Base-by-base conservation (phyloP, 805 yeast genomes). In the Phaffomyces antillensis region DNA sequence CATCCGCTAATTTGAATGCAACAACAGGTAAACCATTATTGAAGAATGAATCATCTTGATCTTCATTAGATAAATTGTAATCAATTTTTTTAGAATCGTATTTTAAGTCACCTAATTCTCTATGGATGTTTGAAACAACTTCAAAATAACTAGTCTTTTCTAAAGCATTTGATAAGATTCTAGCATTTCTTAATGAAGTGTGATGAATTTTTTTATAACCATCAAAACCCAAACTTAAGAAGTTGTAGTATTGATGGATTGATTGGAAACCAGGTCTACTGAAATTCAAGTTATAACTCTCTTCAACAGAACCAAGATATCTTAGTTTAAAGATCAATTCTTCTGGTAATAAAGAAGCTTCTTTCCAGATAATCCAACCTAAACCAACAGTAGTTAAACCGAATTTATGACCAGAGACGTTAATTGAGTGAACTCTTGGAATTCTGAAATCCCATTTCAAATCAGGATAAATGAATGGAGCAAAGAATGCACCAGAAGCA, bases 211-310 rank as follows among this genome's bases (percentile, higher is more conserved):
- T 69, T 51, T 70, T 62, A 68, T 75, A 89, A n/a, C 97, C 97
- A 31, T 73, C 72, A 48, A 62, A 65, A 8, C 96, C 97, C 32
- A 80, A 68, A 36, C 77, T 70, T 54, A 89, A 66, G 55, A 89
- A 80, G 63, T 85, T 84, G 72, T 68, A 88, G 71, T 89, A 90
- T 66, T 89, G 96, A 59, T 83, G 88, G 50, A 89, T 72, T 30
- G 90, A 90, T 47, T 90, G 95, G 76, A 79, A 86, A 1, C 96
- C 96, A 8, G 97, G 93, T 61, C 96, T 79, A 8, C 95, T 86
- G 65, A 89, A 89, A 68, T 89, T 89, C 62, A 89, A 73, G 34
- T 81, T 86, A 69, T 79, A 90, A 24, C 93, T 83, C 63, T 84
- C 91, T 64, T 89, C 96, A 7, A 81, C 73, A 20, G 96, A 95